Evolutionary conservation across 2,329 filamentous ascomycete genomes (phyloP), one percentile per base, ranked within the genome.

Genomic region (Xylaria hypoxylon): DNA sequence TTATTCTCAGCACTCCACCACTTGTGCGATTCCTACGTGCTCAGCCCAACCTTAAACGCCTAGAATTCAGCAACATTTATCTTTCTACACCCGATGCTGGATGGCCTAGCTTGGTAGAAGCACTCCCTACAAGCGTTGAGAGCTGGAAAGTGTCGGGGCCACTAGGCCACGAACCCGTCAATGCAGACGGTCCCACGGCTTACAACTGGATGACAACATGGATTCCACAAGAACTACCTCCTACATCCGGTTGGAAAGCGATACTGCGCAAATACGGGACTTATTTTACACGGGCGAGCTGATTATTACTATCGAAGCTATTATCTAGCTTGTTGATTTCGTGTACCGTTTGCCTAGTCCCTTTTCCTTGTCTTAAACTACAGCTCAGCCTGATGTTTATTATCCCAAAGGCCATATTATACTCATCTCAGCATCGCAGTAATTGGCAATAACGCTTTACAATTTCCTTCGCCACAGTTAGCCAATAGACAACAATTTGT

Each of bases 11-110:
- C 51, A 70, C 65, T 5, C 55, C 55, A 15, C 47, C 68, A 11
- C 65, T 70, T 8, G 13, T 68, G 19, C 58, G 40, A 19, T 70
- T 70, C 47, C 24, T 70, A 5, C 11, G 28, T 35, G 62, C 65
- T 15, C 68, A 70, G 19, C 65, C 68, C 2, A 17, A 17, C 15
- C 62, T 70, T 17, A 58, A 62, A 13, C n/a, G 33, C 33, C n/a
- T 70, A 10, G 68, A 70, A 22, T 59, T 70, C 28, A 22, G 45
- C 15, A 24, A 61, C 15, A 24, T 68, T 47, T 72, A 74, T 51
- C 66, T 75, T 22, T 62, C 56, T 10, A 73, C 67, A 2, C 40
- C 24, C 13, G 52, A 44, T 31, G 22, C 28, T 35, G 65, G 60
- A 31, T 69, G 67, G 64, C 52, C 61, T 44, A 56, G 26, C 13